These are phyloP conservation scores for Trypanosoma brucei DNA, from an alignment of 208 protist species.

Conservation along the genomic window DNA sequence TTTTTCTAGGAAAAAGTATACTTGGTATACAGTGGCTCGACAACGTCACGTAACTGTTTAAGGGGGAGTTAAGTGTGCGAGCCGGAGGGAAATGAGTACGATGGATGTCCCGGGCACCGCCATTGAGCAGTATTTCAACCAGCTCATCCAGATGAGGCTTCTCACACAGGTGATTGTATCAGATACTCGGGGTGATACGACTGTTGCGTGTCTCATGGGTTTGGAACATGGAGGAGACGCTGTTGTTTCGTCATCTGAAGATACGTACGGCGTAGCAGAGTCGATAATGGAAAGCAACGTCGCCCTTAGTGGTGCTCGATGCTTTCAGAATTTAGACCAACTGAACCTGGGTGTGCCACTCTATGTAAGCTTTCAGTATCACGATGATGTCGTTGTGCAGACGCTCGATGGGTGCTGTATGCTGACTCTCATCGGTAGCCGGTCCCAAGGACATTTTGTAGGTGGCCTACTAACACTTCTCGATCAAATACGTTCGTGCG, in stretches of 20 bases:
- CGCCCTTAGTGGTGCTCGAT: constrained; percentile 64
- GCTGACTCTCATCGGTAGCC: constrained; percentile 73
- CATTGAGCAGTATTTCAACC: constrained; percentile 86
- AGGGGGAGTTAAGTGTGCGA: not conserved
- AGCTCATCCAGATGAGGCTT: constrained; percentile 77
- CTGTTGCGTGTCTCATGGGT: constrained; percentile 66
- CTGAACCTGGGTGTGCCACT: constrained; percentile 51
- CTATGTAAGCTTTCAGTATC: constrained; percentile 83
- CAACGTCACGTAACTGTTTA: not conserved
- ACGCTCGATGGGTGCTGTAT: constrained; percentile 54
- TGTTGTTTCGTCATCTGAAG: not conserved
- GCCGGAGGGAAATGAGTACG: not conserved
- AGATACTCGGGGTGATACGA: constrained; percentile 72
- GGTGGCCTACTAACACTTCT: constrained; percentile 72
- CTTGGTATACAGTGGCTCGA: too few species aligned
- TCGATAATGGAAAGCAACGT: constrained; percentile 74
- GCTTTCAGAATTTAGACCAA: constrained; percentile 79
- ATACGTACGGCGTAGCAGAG: constrained; percentile 12
- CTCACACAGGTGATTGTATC: constrained; percentile 77
- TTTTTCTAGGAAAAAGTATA: too few species aligned
- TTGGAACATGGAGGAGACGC: constrained; percentile 1
- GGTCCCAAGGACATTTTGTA: constrained; percentile 72
- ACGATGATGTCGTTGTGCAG: constrained; percentile 77
- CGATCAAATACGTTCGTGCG: constrained; percentile 46
- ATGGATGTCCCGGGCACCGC: constrained; percentile 45